Percentiles rank a stretch among this genome's conserved stretches.
phyloP scores from a whole-genome alignment of 176 grass and related monocot genomes.

The Eragrostis curvula region DNA sequence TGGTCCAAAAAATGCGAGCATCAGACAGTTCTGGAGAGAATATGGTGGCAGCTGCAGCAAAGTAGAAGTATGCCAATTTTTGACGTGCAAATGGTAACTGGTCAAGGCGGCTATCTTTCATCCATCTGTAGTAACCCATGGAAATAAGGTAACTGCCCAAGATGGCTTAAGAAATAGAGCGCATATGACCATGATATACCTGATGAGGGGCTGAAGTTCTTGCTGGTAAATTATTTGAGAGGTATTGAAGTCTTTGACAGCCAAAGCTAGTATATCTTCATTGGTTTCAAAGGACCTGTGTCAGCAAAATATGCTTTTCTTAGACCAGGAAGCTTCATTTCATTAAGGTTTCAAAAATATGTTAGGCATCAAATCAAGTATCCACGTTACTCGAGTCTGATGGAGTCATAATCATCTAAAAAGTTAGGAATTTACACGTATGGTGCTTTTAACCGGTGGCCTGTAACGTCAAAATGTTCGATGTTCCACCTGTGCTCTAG shows the following conservation, averaged over 20 bases:
- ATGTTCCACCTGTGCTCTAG: conserved; percentile 78
- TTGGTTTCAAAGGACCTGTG: conserved; percentile 39
- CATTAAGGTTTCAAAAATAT: no score
- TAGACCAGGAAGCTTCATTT: no score
- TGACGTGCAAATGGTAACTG: conserved; percentile 71
- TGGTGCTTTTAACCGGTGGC: conserved; percentile 31
- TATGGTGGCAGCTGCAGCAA: conserved; percentile 65
- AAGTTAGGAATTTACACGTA: conserved; percentile 35
- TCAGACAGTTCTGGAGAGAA: conserved; percentile 62
- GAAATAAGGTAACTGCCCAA: neutral
- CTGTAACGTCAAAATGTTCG: conserved; percentile 55
- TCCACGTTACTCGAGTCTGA: neutral
- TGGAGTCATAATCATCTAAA: no score
- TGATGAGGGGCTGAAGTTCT: conserved; percentile 5
- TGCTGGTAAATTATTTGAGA: conserved; percentile 57
- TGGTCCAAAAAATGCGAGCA: conserved; percentile 65
- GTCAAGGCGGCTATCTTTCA: conserved; percentile 59
- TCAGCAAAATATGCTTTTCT: no score
- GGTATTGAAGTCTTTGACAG: conserved; percentile 49
- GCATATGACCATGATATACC: conserved; percentile 30
- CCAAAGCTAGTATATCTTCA: conserved; percentile 56
- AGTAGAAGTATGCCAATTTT: conserved; percentile 64
- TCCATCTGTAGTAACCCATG: conserved; percentile 47
- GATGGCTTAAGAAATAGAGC: no score
- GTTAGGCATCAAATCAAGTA: no score